Evolutionary conservation across 2,329 filamentous ascomycete species (phyloP), one percentile per base, ranked within the genome.

Genomic region (Fusarium compactum): DNA sequence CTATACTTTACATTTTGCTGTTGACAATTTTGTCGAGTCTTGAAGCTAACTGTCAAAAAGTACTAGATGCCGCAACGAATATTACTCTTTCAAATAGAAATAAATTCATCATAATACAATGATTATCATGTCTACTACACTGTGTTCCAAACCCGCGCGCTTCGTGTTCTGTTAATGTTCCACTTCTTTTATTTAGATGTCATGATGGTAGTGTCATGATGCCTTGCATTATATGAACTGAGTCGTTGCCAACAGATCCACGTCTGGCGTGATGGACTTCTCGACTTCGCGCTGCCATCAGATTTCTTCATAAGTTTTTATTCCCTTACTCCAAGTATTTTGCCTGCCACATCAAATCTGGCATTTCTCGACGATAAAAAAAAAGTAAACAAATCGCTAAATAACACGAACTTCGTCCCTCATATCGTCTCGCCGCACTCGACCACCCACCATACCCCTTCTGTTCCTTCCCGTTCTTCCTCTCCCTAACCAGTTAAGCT

Each of bases 401-500:
- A 76, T 75, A 67, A 83, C 83, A 22, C 82, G 79, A 27, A 85
- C 65, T 68, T 83, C 82, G 52, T 83, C 82, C 51, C 80, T 78
- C 6, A 72, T 66, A 57, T 80, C 79, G 25, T 85, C 84, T 53
- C 86, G 80, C 69, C 82, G 82, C 12, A 88, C 86, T 55, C 87
- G 79, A 0, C 86, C 87, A 3, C 94, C 95, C 1, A 98, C 95
- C 77, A 98, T 95, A 0, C 96, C 96, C 70, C 94, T 89, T 56
- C 96, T 84, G 79, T 98, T 97, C 69, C 96, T 86, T 0, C 96
- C 96, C 6, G 94, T 98, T 38, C 96, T 84, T 0, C 95, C 95
- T 48, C 96, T 86, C 0, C 95, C 95, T 3, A 99, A 86, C 96
- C 96, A 99, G 80, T 99, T 99, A 75, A 98, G 89, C 82, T 98